These are phyloP conservation scores for Juglanconis oblonga DNA, from an alignment of 2,329 filamentous ascomycete genomes.

Conservation along the genomic window DNA sequence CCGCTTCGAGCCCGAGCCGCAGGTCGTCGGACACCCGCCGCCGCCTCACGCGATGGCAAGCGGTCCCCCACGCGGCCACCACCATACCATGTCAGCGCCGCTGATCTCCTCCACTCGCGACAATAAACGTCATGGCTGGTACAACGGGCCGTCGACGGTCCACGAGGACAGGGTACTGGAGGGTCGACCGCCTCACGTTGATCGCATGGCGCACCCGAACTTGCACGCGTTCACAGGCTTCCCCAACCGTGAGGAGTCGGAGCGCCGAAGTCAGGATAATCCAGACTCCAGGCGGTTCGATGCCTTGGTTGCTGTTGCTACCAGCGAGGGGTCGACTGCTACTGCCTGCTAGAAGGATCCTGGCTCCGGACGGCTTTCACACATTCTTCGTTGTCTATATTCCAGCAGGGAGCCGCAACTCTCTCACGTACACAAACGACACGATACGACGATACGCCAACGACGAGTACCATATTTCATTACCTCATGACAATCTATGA, in stretches of 20 bases:
- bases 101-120: constrained; percentile 54
- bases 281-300: constrained; percentile 52
- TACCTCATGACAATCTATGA: constrained; percentile 1
- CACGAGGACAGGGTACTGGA: constrained; percentile 37
- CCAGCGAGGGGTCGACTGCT: constrained; percentile 44
- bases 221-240: constrained; percentile 51
- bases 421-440: not conserved
- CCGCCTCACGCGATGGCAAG: constrained; percentile 6
- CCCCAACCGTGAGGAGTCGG: constrained; percentile 35
- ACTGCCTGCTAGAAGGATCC: constrained; percentile 20
- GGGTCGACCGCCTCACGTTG: constrained; percentile 40
- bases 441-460: not conserved
- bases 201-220: constrained; percentile 58
- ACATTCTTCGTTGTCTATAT: not conserved
- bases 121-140: constrained; percentile 69
- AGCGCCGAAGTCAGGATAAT: constrained; percentile 25
- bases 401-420: not conserved
- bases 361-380: not conserved
- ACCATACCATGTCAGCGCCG: constrained; percentile 60
- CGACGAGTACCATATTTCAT: constrained; percentile 7
- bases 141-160: constrained; percentile 51
- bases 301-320: constrained; percentile 63
- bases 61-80: constrained; percentile 35
- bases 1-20: constrained; percentile 51
- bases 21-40: constrained; percentile 25